Evolutionary conservation across 2,329 filamentous ascomycete genomes (phyloP).

Genomic region (Xylaria sp.): DNA sequence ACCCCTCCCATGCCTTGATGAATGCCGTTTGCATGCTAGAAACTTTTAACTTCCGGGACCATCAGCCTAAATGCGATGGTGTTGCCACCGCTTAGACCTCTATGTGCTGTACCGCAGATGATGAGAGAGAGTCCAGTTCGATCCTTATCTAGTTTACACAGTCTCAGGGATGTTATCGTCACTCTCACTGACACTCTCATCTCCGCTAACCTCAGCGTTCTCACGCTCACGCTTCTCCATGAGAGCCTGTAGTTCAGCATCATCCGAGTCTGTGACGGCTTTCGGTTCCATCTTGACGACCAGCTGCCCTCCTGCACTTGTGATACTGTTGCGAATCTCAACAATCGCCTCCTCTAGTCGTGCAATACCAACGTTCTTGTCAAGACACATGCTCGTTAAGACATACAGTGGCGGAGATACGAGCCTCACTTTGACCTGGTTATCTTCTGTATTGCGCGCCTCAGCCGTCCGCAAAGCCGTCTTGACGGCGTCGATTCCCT

Average conservation of each 20-base stretch:
- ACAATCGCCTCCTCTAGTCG: slow-evolving; percentile 89
- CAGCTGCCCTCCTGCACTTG: slow-evolving; percentile 79
- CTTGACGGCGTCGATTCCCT: slow-evolving; percentile 99
- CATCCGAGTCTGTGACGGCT: slow-evolving; percentile 98
- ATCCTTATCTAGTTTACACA: slow-evolving; percentile 50
- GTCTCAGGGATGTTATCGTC: slow-evolving; percentile 82
- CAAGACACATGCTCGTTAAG: slow-evolving; percentile 92
- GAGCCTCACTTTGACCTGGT: slow-evolving; percentile 96
- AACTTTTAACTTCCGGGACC: slow-evolving; percentile 34
- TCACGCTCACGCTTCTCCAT: slow-evolving; percentile 99
- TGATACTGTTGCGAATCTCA: slow-evolving; percentile 85
- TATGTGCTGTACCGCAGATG: slow-evolving; percentile 34
- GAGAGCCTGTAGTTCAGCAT: slow-evolving; percentile 93
- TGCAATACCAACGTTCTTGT: slow-evolving; percentile 88
- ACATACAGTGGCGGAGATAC: slow-evolving; percentile 98
- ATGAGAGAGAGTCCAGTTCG: slow-evolving; percentile 22
- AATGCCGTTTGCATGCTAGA: slow-evolving; percentile 41
- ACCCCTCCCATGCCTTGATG: slow-evolving; percentile 22
- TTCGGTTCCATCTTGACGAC: slow-evolving; percentile 98
- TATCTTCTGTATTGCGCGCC: slow-evolving; percentile 89
- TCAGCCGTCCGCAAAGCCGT: slow-evolving; percentile 89
- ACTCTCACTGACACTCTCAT: slow-evolving; percentile 95
- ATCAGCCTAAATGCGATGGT: slow-evolving; percentile 31
- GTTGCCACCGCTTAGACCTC: slow-evolving; percentile 29
- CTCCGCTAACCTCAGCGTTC: slow-evolving; percentile 97